Evolutionary conservation across 768 basidiomycete species (phyloP).

Genomic region (Lactarius quietus): DNA sequence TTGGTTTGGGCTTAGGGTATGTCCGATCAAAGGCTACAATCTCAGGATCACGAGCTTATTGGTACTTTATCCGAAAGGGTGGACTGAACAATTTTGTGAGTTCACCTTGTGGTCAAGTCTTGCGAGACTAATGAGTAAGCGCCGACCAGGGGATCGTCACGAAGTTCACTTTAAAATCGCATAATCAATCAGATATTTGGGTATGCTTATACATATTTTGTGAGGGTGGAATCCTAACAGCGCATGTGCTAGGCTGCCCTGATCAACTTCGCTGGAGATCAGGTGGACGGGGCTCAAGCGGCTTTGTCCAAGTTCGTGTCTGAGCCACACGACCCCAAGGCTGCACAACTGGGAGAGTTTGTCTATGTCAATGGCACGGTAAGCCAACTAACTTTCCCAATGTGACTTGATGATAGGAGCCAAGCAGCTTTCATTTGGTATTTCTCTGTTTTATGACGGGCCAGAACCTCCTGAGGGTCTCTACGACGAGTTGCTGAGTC

Average conservation of each 20-base stretch:
- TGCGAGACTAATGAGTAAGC: background rate
- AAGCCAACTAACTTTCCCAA: background rate
- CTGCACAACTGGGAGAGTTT: background rate
- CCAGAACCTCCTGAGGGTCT: slow-evolving; percentile 8
- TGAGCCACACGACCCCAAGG: slow-evolving; percentile 5
- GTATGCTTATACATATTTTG: background rate
- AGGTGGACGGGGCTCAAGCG: background rate
- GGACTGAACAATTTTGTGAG: slow-evolving; percentile 21
- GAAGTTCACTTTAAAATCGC: slow-evolving; percentile 14
- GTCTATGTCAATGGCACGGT: slow-evolving; percentile 2
- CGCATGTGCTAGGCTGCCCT: slow-evolving; percentile 1
- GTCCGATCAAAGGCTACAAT: background rate
- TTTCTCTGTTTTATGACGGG: slow-evolving; percentile 14
- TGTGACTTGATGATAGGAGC: no score
- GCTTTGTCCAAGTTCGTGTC: slow-evolving; percentile 2
- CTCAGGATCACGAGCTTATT: background rate
- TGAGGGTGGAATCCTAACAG: background rate
- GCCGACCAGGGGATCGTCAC: slow-evolving; percentile 20
- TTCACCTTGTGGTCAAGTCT: background rate
- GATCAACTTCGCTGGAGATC: slow-evolving; percentile 6
- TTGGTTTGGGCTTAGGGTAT: slow-evolving; percentile 22
- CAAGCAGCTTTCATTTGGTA: background rate
- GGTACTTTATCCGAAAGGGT: background rate
- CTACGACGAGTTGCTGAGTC: slow-evolving; percentile 10
- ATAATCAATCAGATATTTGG: slow-evolving; percentile 20